phyloP scores from a whole-genome alignment of 805 yeast genomes.

The Pichia occidentalis region DNA sequence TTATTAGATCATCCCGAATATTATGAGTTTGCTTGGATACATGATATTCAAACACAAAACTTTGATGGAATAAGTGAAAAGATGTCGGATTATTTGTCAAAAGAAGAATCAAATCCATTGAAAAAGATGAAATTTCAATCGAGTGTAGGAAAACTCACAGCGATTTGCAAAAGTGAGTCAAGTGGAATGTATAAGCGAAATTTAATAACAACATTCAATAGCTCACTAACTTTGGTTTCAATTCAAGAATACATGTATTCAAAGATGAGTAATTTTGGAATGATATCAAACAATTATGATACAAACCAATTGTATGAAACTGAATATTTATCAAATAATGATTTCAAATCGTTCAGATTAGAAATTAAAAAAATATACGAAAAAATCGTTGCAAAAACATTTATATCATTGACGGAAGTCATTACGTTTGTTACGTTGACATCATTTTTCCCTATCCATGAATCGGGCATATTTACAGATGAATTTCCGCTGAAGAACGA shows the following conservation, averaged over 20 bases:
- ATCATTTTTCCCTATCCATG: no score
- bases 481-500: no score
- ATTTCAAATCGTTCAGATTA: neutral
- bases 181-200: no score
- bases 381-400: neutral
- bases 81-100: constrained; percentile 35
- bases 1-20: constrained; percentile 39
- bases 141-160: constrained; percentile 66
- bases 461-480: no score
- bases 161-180: no score
- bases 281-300: neutral
- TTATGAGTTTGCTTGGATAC: constrained; percentile 65
- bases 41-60: constrained; percentile 46
- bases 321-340: neutral
- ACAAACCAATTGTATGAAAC: neutral
- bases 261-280: neutral
- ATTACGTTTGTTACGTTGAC: constrained; percentile 1
- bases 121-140: constrained; percentile 47
- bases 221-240: constrained; percentile 1
- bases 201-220: neutral
- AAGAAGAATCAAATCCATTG: constrained; percentile 35
- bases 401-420: constrained; percentile 3
- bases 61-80: constrained; percentile 45
- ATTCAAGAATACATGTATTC: constrained; percentile 3
- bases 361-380: neutral